Evolutionary conservation across 176 grass and related monocot species (phyloP).

Genomic region (Thinopyrum elongatum): DNA sequence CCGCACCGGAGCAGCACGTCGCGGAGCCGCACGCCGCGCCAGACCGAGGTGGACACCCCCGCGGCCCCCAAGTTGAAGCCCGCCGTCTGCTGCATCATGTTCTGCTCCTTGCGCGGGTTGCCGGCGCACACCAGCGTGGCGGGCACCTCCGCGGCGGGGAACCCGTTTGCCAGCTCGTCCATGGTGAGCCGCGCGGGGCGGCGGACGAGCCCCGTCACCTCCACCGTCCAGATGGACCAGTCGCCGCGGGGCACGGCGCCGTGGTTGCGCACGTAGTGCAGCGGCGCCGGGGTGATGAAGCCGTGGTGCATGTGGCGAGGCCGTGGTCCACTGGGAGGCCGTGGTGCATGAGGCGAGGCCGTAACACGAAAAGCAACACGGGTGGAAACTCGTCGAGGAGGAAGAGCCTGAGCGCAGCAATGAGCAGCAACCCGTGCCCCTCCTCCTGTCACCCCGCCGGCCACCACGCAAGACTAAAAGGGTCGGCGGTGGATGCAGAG

Average conservation of each 20-base stretch:
- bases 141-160: slow-evolving; percentile 55
- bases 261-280: slow-evolving; percentile 98
- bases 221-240: slow-evolving; percentile 65
- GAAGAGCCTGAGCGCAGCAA: too few species aligned
- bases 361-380: too few species aligned
- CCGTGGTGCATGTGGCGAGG: slow-evolving; percentile 88
- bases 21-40: slow-evolving; percentile 69
- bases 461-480: too few species aligned
- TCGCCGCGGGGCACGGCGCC: slow-evolving; percentile 52
- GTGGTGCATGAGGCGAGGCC: too few species aligned
- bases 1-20: slow-evolving; percentile 77
- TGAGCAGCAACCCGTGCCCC: too few species aligned
- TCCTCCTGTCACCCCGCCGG: too few species aligned
- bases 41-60: slow-evolving; percentile 72
- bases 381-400: too few species aligned
- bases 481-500: too few species aligned
- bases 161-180: slow-evolving; percentile 54
- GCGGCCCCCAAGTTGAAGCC: slow-evolving; percentile 90
- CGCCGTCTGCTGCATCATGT: slow-evolving; percentile 77
- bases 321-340: too few species aligned
- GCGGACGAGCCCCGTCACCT: slow-evolving; percentile 67
- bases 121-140: slow-evolving; percentile 69
- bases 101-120: slow-evolving; percentile 94
- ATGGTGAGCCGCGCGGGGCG: slow-evolving; percentile 51
- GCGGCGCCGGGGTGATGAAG: slow-evolving; percentile 81